Evolutionary conservation across 2,329 filamentous ascomycete species (phyloP).

Genomic region (Emericellopsis cladophorae): DNA sequence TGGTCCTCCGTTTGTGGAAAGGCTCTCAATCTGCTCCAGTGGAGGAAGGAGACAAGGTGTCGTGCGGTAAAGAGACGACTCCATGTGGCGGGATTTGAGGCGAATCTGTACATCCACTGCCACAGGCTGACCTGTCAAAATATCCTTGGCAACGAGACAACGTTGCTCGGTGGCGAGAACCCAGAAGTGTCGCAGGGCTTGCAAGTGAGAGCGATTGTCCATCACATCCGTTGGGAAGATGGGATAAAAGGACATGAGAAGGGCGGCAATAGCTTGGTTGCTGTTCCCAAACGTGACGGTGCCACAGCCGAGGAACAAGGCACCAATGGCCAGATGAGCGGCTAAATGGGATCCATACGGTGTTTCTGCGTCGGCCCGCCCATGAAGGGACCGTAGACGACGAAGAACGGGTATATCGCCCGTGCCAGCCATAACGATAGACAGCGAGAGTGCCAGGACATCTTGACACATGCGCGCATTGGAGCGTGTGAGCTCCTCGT

Average conservation of each 20-base stretch:
- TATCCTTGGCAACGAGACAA: slow-evolving; percentile 78
- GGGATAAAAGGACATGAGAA: slow-evolving; percentile 89
- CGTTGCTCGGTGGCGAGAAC: slow-evolving; percentile 83
- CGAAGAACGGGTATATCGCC: slow-evolving; percentile 80
- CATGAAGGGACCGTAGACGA: slow-evolving; percentile 76
- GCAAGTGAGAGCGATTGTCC: slow-evolving; percentile 88
- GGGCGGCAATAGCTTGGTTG: slow-evolving; percentile 71
- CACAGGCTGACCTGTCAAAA: slow-evolving; percentile 71
- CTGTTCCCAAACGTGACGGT: slow-evolving; percentile 86
- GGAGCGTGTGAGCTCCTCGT: slow-evolving; percentile 69
- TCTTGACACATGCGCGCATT: slow-evolving; percentile 89
- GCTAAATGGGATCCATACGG: slow-evolving; percentile 92
- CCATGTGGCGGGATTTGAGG: slow-evolving; percentile 31
- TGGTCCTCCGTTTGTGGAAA: slow-evolving; percentile 48
- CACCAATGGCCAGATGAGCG: slow-evolving; percentile 79
- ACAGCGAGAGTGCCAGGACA: slow-evolving; percentile 65
- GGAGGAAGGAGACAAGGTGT: slow-evolving; percentile 53
- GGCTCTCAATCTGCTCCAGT: slow-evolving; percentile 44
- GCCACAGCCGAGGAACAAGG: slow-evolving; percentile 83
- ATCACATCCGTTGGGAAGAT: slow-evolving; percentile 80
- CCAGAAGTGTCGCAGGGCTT: slow-evolving; percentile 96
- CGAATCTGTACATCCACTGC: slow-evolving; percentile 57
- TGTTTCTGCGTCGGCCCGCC: slow-evolving; percentile 69
- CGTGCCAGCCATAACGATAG: slow-evolving; percentile 91
- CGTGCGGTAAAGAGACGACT: slow-evolving; percentile 25